These are phyloP conservation scores for Coemansia sp. DNA, from an alignment of 192 early-diverging fungal genomes.

Conservation along the genomic window DNA sequence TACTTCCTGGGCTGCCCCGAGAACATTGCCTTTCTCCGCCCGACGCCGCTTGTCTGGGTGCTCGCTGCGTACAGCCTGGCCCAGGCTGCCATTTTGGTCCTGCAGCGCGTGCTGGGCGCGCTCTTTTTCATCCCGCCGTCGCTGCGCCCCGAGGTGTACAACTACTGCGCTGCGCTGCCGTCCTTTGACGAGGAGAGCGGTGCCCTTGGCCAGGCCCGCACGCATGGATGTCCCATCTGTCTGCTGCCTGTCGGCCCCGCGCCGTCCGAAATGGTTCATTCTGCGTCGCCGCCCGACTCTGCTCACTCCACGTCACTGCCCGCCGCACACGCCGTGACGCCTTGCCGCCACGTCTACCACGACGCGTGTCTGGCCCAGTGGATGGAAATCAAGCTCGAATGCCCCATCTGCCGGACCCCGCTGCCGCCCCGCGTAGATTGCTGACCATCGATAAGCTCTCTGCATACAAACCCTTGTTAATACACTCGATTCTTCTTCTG, in stretches of 20 bases:
- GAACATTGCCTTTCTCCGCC: conserved; percentile 43
- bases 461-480: no score
- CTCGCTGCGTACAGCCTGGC: conserved; percentile 57
- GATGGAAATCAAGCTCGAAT: conserved; percentile 81
- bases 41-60: conserved; percentile 51
- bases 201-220: not conserved
- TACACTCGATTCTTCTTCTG: no score
- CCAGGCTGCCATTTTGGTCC: conserved; percentile 58
- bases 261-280: no score
- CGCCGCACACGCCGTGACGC: conserved; percentile 69
- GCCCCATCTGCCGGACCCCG: conserved; percentile 63
- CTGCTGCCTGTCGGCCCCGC: conserved; percentile 56
- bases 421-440: conserved; percentile 55
- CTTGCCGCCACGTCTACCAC: conserved; percentile 78
- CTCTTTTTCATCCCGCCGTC: conserved; percentile 71
- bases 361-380: conserved; percentile 67
- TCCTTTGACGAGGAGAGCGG: not conserved
- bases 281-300: conserved; percentile 19
- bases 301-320: no score
- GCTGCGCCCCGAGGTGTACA: conserved; percentile 64
- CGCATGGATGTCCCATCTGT: conserved; percentile 68
- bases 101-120: conserved; percentile 69
- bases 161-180: conserved; percentile 63
- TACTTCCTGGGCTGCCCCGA: conserved; percentile 55
- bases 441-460: not conserved